phyloP scores from a whole-genome alignment of 805 yeast genomes.

The Kregervanrija pseudodelftensis region DNA sequence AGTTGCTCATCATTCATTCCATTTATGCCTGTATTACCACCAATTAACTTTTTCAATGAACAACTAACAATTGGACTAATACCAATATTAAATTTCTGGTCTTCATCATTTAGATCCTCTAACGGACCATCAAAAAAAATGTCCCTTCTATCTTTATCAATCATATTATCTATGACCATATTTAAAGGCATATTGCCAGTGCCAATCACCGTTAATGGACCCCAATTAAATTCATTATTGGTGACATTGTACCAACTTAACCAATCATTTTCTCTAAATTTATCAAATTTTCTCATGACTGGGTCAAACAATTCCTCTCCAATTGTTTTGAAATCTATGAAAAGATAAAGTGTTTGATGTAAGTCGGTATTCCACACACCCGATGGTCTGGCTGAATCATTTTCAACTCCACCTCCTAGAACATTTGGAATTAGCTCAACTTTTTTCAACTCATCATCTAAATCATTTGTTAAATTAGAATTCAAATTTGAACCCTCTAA shows the following conservation, averaged over 20 bases:
- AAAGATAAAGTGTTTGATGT: slow-evolving; percentile 47
- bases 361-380: slow-evolving; percentile 35
- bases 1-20: slow-evolving; percentile 32
- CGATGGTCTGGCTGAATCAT: slow-evolving; percentile 7
- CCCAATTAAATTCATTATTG: slow-evolving; percentile 29
- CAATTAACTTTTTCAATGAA: slow-evolving; percentile 21
- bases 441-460: not conserved
- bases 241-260: slow-evolving; percentile 41
- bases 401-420: not conserved
- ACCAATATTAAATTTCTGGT: slow-evolving; percentile 3
- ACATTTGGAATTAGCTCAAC: too few species aligned
- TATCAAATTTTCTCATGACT: slow-evolving; percentile 38
- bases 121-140: slow-evolving; percentile 52
- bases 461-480: slow-evolving; percentile 12
- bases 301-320: slow-evolving; percentile 43
- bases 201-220: slow-evolving; percentile 55
- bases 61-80: slow-evolving; percentile 32
- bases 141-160: slow-evolving; percentile 20
- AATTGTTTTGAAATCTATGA: slow-evolving; percentile 57
- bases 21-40: slow-evolving; percentile 11
- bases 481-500: slow-evolving; percentile 39
- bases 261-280: slow-evolving; percentile 41
- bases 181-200: slow-evolving; percentile 60
- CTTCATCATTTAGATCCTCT: slow-evolving; percentile 10
- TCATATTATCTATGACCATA: slow-evolving; percentile 18